These are phyloP conservation scores for Eutrema japonicum DNA, from an alignment of 345 rosid species.

Conservation along the genomic window DNA sequence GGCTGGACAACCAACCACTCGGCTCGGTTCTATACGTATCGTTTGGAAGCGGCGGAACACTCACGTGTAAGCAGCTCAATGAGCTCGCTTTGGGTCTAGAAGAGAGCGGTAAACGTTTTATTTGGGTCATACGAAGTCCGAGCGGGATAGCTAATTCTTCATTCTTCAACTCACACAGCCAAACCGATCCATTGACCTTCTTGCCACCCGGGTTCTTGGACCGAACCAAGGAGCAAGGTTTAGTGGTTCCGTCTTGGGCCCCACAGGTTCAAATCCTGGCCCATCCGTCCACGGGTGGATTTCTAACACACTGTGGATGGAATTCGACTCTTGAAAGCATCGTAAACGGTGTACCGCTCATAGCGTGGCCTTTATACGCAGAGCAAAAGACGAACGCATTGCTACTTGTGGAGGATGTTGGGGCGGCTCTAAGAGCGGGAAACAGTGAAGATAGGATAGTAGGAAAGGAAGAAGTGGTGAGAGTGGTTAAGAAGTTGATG, in stretches of 20 bases:
- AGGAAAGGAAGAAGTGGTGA: constrained; percentile 25
- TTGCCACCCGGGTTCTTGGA: constrained; percentile 37
- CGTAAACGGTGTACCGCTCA: constrained; percentile 39
- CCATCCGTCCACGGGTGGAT: constrained; percentile 36
- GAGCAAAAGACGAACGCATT: constrained; percentile 41
- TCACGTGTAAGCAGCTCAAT: constrained; percentile 38
- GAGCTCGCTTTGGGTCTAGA: constrained; percentile 42
- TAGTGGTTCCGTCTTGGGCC: constrained; percentile 35
- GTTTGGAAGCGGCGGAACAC: constrained; percentile 75
- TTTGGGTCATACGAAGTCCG: constrained; percentile 39
- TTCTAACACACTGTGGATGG: constrained; percentile 45
- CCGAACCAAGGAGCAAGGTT: constrained; percentile 31
- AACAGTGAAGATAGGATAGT: constrained; percentile 9
- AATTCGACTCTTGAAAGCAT: constrained; percentile 40
- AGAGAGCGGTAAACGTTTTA: constrained; percentile 16
- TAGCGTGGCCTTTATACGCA: constrained; percentile 42
- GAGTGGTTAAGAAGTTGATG: constrained; percentile 36
- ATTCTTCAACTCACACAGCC: constrained; percentile 28
- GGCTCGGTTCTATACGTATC: constrained; percentile 68
- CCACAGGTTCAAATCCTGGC: constrained; percentile 36
- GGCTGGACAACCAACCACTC: constrained; percentile 58
- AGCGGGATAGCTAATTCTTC: constrained; percentile 25
- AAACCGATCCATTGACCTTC: constrained; percentile 27
- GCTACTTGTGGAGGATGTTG: constrained; percentile 24
- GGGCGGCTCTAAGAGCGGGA: not conserved